Conservation (phyloP, 345 rosid genomes). For the Jatropha curcas region DNA sequence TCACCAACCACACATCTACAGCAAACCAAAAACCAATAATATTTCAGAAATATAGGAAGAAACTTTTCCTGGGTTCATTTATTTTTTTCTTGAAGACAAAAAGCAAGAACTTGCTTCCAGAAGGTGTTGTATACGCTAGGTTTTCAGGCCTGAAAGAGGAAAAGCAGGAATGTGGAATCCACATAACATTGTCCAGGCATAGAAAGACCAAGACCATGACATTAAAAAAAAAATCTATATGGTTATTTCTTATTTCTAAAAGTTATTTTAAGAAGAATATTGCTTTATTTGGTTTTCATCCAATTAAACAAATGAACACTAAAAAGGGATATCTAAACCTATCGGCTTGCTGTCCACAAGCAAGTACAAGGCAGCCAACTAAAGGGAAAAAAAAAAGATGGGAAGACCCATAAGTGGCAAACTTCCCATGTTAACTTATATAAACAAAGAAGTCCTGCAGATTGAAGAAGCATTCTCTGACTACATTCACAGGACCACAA, state of each 20-base stretch:
- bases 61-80: constrained; percentile 10
- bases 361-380: constrained; percentile 3
- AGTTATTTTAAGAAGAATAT: background rate
- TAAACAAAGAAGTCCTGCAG: background rate
- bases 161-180: background rate
- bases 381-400: no score
- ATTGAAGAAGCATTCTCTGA: background rate
- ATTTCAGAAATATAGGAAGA: background rate
- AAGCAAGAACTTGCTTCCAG: background rate
- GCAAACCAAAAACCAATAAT: constrained; percentile 20
- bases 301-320: background rate
- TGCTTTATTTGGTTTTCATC: background rate
- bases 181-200: background rate
- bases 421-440: constrained; percentile 8
- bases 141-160: background rate
- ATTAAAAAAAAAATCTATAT: constrained; percentile 1
- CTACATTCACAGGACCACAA: background rate
- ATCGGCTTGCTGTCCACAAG: background rate
- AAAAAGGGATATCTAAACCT: constrained; percentile 8
- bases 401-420: background rate
- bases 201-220: background rate
- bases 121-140: background rate
- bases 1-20: constrained; percentile 65
- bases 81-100: background rate
- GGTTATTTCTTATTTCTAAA: background rate